These are phyloP conservation scores for Aspergillus biplanus DNA, from an alignment of 495 filamentous ascomycete genomes.

Conservation along the genomic window DNA sequence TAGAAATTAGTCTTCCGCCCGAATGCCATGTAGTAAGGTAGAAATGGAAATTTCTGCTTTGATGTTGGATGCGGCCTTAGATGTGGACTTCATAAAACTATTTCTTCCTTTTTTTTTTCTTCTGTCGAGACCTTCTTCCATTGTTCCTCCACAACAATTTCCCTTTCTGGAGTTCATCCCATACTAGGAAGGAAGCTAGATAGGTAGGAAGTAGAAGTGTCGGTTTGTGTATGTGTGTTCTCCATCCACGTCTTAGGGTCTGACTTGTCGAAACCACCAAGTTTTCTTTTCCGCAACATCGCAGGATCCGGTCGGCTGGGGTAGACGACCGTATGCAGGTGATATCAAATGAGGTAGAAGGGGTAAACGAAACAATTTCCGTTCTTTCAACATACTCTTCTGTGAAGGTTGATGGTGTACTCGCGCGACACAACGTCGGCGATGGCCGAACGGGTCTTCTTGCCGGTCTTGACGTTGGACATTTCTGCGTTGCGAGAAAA, in stretches of 20 bases:
- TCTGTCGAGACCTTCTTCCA: constrained; percentile 1
- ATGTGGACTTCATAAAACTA: constrained; percentile 76
- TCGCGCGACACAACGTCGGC: constrained; percentile 98
- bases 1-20: constrained; percentile 62
- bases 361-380: constrained; percentile 6
- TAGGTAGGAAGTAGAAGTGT: background rate
- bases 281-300: constrained; percentile 29
- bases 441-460: constrained; percentile 88
- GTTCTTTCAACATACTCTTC: constrained; percentile 78
- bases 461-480: constrained; percentile 68
- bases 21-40: constrained; percentile 56
- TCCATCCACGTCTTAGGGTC: constrained; percentile 28
- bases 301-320: constrained; percentile 5
- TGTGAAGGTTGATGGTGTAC: constrained; percentile 99
- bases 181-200: constrained; percentile 9
- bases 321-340: constrained; percentile 6
- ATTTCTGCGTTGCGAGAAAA: constrained; percentile 57
- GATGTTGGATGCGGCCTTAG: constrained; percentile 45
- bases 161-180: background rate
- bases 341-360: background rate
- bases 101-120: constrained; percentile 43
- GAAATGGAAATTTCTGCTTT: constrained; percentile 33
- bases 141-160: constrained; percentile 27
- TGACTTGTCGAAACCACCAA: constrained; percentile 27
- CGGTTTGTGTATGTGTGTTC: constrained; percentile 24